Evolutionary conservation across 176 grass and related monocot genomes (phyloP).

Genomic region (Aegilops longissima): DNA sequence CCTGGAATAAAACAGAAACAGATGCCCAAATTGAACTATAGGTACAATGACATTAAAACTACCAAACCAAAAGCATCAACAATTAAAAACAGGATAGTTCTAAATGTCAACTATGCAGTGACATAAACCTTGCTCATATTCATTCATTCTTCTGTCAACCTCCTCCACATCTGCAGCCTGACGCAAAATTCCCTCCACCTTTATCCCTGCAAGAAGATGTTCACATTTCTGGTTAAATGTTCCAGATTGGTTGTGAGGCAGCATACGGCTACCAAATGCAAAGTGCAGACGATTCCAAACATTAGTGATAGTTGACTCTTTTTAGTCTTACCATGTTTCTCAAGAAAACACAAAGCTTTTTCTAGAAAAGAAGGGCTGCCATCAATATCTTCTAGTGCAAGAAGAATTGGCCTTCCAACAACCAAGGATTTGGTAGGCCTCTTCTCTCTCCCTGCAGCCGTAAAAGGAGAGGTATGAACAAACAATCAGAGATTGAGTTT

Average conservation of each 20-base stretch:
- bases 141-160: slow-evolving; percentile 90
- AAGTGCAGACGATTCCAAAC: not conserved
- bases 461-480: slow-evolving; percentile 25
- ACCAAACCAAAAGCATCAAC: slow-evolving; percentile 21
- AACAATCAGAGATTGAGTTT: slow-evolving; percentile 9
- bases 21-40: slow-evolving; percentile 22
- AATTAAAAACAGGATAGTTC: slow-evolving; percentile 18
- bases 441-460: slow-evolving; percentile 86
- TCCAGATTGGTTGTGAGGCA: slow-evolving; percentile 13
- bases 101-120: slow-evolving; percentile 32
- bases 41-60: slow-evolving; percentile 12
- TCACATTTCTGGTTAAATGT: slow-evolving; percentile 24
- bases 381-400: slow-evolving; percentile 99
- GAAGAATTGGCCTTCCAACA: slow-evolving; percentile 95
- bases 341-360: slow-evolving; percentile 94
- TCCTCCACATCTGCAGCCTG: slow-evolving; percentile 96
- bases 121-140: slow-evolving; percentile 93
- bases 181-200: slow-evolving; percentile 94
- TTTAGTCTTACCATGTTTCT: slow-evolving; percentile 80
- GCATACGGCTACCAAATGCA: slow-evolving; percentile 12
- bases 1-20: slow-evolving; percentile 57
- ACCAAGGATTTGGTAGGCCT: slow-evolving; percentile 79
- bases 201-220: slow-evolving; percentile 73
- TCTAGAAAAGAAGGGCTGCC: slow-evolving; percentile 97
- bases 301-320: not conserved